These are phyloP conservation scores for Lactarius evosmus DNA, from an alignment of 768 basidiomycete species.

Conservation along the genomic window DNA sequence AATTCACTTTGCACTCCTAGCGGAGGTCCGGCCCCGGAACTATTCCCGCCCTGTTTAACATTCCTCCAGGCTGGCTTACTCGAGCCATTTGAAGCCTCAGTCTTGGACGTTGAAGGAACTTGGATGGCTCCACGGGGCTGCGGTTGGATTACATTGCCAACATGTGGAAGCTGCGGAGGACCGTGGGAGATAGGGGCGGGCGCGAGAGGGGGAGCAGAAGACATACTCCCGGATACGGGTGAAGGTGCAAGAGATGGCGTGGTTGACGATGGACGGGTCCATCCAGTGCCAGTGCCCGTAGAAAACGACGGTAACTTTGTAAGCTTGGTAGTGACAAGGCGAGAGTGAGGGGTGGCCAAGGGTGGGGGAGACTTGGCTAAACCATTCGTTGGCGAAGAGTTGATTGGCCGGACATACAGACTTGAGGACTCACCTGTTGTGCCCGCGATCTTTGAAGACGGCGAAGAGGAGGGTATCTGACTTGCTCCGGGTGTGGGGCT, in stretches of 20 bases:
- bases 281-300: constrained; percentile 59
- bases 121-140: constrained; percentile 45
- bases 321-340: constrained; percentile 83
- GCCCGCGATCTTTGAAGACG: constrained; percentile 49
- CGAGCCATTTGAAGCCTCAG: constrained; percentile 26
- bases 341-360: constrained; percentile 60
- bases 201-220: constrained; percentile 37
- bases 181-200: constrained; percentile 32
- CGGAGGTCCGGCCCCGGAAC: constrained; percentile 40
- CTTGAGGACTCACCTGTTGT: constrained; percentile 45
- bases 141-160: constrained; percentile 64
- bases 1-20: constrained; percentile 64
- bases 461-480: constrained; percentile 43
- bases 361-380: constrained; percentile 59
- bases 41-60: constrained; percentile 40
- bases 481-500: constrained; percentile 52
- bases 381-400: constrained; percentile 13
- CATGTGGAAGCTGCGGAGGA: constrained; percentile 53
- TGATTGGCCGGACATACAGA: constrained; percentile 1
- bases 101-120: constrained; percentile 35
- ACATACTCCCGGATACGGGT: constrained; percentile 41
- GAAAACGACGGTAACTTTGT: constrained; percentile 62
- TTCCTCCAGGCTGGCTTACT: constrained; percentile 72
- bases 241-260: constrained; percentile 56
- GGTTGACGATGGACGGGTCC: constrained; percentile 76